Evolutionary conservation across 2,329 filamentous ascomycete species (phyloP).

Genomic region (Alternaria conjuncta): DNA sequence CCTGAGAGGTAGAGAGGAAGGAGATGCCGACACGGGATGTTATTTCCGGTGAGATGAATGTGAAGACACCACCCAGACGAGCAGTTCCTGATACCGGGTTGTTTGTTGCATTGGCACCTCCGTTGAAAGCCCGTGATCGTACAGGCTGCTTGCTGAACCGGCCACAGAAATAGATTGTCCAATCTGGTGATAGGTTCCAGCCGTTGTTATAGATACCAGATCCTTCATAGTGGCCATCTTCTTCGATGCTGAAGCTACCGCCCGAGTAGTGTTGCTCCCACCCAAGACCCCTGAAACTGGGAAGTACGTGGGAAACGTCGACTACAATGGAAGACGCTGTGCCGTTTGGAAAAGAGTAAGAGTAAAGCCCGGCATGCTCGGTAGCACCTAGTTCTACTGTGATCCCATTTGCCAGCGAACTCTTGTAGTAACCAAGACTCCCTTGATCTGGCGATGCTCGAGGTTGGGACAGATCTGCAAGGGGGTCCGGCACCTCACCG

Average conservation of each 20-base stretch:
- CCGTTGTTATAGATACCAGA: conserved; percentile 69
- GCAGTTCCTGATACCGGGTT: conserved; percentile 27
- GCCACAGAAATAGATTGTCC: conserved; percentile 70
- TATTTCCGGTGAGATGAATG: conserved; percentile 57
- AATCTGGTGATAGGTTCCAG: conserved; percentile 68
- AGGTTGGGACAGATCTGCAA: conserved; percentile 62
- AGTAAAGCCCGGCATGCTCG: conserved; percentile 63
- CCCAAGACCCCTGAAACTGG: conserved; percentile 66
- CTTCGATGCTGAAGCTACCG: conserved; percentile 63
- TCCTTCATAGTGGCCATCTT: conserved; percentile 64
- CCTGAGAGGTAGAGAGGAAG: conserved; percentile 68
- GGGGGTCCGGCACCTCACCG: conserved; percentile 54
- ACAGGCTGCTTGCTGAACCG: conserved; percentile 58
- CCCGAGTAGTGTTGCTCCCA: conserved; percentile 68
- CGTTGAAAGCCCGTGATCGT: conserved; percentile 39
- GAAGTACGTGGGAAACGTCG: conserved; percentile 69
- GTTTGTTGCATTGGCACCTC: conserved; percentile 22
- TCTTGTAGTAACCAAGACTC: conserved; percentile 67
- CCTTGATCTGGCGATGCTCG: conserved; percentile 60
- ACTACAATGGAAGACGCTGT: conserved; percentile 59
- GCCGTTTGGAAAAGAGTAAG: conserved; percentile 62
- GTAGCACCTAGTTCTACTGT: conserved; percentile 65
- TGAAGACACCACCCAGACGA: conserved; percentile 58
- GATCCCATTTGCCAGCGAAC: conserved; percentile 61
- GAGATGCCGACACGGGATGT: conserved; percentile 70